phyloP scores from a whole-genome alignment of 768 basidiomycete species.

The Pulveroboletus sp. region DNA sequence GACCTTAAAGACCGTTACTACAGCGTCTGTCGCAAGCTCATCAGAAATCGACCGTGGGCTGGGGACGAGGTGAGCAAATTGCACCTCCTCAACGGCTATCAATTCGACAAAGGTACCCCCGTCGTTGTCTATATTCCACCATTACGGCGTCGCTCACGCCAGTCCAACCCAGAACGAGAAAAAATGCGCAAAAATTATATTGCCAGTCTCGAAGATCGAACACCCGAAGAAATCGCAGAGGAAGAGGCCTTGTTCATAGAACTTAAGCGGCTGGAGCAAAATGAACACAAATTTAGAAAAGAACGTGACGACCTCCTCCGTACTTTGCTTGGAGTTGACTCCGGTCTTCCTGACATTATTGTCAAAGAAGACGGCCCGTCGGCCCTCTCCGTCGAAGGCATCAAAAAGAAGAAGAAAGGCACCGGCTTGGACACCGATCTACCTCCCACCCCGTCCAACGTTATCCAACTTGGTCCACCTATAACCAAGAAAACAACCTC shows the following conservation, averaged over 20 bases:
- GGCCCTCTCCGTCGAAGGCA: slow-evolving; percentile 40
- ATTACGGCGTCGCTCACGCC: background rate
- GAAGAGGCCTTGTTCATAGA: slow-evolving; percentile 94
- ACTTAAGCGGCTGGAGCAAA: slow-evolving; percentile 92
- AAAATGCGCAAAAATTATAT: slow-evolving; percentile 85
- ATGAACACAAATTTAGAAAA: slow-evolving; percentile 78
- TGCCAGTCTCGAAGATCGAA: slow-evolving; percentile 80
- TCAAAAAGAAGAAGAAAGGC: slow-evolving; percentile 53
- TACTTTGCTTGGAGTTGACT: slow-evolving; percentile 80
- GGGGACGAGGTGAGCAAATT: slow-evolving; percentile 75
- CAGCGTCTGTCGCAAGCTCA: slow-evolving; percentile 81
- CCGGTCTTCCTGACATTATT: slow-evolving; percentile 70
- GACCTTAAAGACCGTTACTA: slow-evolving; percentile 95
- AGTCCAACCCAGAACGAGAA: slow-evolving; percentile 65
- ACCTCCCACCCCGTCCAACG: slow-evolving; percentile 32
- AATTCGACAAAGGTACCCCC: slow-evolving; percentile 79
- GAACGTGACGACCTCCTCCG: slow-evolving; percentile 86
- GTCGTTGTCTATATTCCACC: background rate
- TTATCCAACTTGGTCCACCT: slow-evolving; percentile 36
- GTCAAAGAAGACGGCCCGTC: slow-evolving; percentile 57
- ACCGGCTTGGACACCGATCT: slow-evolving; percentile 29
- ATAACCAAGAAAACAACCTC: slow-evolving; percentile 37
- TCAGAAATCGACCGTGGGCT: slow-evolving; percentile 77
- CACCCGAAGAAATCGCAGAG: slow-evolving; percentile 84
- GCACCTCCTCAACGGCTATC: slow-evolving; percentile 62